phyloP scores from a whole-genome alignment of 345 rosid species.

The Psidium guajava region DNA sequence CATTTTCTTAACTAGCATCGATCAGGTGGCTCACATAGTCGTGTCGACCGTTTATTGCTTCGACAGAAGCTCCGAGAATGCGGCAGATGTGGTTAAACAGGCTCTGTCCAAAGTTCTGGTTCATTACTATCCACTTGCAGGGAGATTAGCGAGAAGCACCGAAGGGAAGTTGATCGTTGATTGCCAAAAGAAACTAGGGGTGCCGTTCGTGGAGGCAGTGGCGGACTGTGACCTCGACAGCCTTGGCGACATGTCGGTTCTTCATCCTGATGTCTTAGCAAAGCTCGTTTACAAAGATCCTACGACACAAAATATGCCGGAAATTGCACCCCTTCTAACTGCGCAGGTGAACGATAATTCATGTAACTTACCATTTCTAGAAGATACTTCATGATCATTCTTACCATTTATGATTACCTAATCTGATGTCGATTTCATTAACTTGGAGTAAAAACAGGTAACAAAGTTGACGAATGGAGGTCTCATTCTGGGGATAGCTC shows the following conservation, averaged over 20 bases:
- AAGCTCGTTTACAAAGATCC: background rate
- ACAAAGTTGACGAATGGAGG: no score
- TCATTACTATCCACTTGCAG: conserved; percentile 50
- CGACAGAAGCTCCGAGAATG: background rate
- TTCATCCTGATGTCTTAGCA: background rate
- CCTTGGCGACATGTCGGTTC: conserved; percentile 5
- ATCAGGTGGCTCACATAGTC: background rate
- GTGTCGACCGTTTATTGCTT: background rate
- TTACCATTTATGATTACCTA: no score
- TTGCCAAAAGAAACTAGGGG: conserved; percentile 28
- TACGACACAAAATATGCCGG: background rate
- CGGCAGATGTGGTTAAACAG: conserved; percentile 20
- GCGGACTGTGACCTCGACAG: conserved; percentile 29
- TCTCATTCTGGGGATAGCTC: no score
- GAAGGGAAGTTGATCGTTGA: conserved; percentile 20
- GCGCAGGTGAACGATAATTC: background rate
- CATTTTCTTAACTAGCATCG: background rate
- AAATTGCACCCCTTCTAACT: background rate
- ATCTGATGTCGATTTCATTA: no score
- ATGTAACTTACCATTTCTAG: no score
- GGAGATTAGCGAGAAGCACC: conserved; percentile 30
- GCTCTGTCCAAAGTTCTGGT: conserved; percentile 47
- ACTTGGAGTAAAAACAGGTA: no score
- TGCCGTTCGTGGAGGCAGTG: conserved; percentile 36
- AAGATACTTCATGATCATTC: no score